A percentile compares a stretch with the other conserved stretches of the same genome.
Conservation (phyloP, 768 basidiomycete genomes). For the Psilocybe cubensis region DNA sequence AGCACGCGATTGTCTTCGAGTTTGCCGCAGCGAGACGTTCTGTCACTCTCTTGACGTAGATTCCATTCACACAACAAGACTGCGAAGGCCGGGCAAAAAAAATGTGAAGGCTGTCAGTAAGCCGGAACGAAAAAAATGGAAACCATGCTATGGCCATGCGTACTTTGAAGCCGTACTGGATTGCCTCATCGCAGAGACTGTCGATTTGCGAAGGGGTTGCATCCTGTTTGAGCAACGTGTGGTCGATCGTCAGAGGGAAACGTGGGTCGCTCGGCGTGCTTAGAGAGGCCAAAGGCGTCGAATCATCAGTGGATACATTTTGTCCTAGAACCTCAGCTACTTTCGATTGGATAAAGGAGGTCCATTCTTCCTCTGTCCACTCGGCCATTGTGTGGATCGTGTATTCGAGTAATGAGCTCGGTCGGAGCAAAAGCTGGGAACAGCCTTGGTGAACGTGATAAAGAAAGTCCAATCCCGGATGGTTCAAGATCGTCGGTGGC, state of each 20-base stretch:
- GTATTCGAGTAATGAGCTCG: no score
- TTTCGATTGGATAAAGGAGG: conserved; percentile 30
- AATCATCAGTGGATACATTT: not conserved
- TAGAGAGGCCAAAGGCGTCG: conserved; percentile 26
- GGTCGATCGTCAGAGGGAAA: conserved; percentile 47
- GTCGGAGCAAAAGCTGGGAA: not conserved
- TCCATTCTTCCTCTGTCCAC: conserved; percentile 30
- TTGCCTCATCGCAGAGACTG: conserved; percentile 50
- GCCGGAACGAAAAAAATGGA: not conserved
- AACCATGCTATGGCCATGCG: not conserved
- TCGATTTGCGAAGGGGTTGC: conserved; percentile 49
- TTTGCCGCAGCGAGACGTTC: conserved; percentile 41
- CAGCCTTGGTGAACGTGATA: no score
- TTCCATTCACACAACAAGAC: conserved; percentile 58
- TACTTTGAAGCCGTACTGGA: conserved; percentile 53
- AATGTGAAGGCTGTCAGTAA: not conserved
- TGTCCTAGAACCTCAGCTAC: conserved; percentile 27
- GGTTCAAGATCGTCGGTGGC: no score
- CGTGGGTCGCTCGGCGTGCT: conserved; percentile 28
- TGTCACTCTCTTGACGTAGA: conserved; percentile 45
- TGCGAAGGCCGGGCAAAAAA: conserved; percentile 23
- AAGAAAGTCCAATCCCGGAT: no score
- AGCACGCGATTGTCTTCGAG: conserved; percentile 43
- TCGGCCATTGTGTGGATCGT: conserved; percentile 23
- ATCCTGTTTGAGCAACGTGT: conserved; percentile 54